A percentile compares a stretch with the other conserved stretches of the same genome.
phyloP scores from a whole-genome alignment of 2,329 filamentous ascomycete genomes.

The Pyrenochaeta sp. region DNA sequence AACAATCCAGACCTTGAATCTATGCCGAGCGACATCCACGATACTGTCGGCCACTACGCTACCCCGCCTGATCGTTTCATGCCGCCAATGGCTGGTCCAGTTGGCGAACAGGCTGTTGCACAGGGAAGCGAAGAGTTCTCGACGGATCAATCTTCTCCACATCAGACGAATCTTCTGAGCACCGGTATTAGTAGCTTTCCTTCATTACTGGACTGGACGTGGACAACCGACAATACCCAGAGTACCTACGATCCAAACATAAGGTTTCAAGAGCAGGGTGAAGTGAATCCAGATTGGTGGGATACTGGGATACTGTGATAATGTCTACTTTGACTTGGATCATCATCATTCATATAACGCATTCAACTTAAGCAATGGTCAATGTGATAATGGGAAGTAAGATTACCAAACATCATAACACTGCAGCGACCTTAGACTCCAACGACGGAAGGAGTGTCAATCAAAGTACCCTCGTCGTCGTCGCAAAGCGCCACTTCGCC shows the following conservation, averaged over 20 bases:
- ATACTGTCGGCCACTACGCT: neutral
- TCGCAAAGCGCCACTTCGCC: neutral
- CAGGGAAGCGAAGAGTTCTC: neutral
- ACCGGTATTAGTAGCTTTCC: neutral
- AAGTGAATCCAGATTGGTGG: neutral
- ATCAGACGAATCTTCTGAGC: neutral
- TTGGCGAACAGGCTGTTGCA: neutral
- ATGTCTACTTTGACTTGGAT: neutral
- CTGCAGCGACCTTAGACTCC: neutral
- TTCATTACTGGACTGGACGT: neutral
- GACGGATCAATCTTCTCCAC: too few species aligned
- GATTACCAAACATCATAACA: neutral
- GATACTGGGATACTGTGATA: slow-evolving; percentile 1
- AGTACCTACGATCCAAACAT: neutral
- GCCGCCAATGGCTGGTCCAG: neutral
- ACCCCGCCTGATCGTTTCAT: neutral
- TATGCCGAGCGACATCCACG: neutral
- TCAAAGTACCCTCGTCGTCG: neutral
- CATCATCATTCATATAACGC: neutral
- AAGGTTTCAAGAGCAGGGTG: neutral
- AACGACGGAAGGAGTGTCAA: neutral
- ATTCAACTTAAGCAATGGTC: neutral
- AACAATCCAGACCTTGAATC: neutral
- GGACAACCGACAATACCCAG: neutral
- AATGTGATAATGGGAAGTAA: neutral